A percentile compares a stretch with the other conserved stretches of the same genome.
Evolutionary conservation across 1,284 basidiomycete genomes (phyloP).

Genomic region (Fomitopsis schrenkii): DNA sequence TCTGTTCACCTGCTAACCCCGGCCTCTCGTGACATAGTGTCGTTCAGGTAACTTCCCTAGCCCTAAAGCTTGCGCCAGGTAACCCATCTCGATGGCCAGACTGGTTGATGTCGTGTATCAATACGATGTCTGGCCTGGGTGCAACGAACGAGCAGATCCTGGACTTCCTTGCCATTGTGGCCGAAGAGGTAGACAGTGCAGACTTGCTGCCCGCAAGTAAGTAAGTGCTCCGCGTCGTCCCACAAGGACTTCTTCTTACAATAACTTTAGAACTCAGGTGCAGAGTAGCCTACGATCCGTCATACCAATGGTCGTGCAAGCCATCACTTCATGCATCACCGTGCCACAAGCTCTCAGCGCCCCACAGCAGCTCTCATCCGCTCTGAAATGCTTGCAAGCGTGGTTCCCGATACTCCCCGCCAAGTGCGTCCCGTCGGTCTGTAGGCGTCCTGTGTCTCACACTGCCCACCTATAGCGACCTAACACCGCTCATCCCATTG

Average conservation of each 20-base stretch:
- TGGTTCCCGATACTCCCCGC: conserved; percentile 73
- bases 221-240: conserved; percentile 41
- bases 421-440: conserved; percentile 42
- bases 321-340: conserved; percentile 52
- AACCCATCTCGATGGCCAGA: conserved; percentile 61
- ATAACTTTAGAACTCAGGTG: conserved; percentile 49
- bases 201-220: conserved; percentile 73
- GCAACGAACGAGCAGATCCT: conserved; percentile 55
- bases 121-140: conserved; percentile 53
- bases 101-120: conserved; percentile 63
- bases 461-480: conserved; percentile 37
- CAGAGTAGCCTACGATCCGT: conserved; percentile 60
- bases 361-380: conserved; percentile 57
- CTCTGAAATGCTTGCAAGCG: conserved; percentile 74
- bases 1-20: not conserved
- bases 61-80: conserved; percentile 63
- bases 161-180: conserved; percentile 80
- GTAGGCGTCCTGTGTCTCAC: not conserved
- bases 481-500: conserved; percentile 41
- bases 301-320: conserved; percentile 63
- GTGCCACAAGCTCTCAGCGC: conserved; percentile 22
- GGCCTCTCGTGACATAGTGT: not conserved
- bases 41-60: conserved; percentile 65
- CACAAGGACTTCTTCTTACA: not conserved
- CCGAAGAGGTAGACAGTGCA: conserved; percentile 74